Conservation (phyloP, 1,284 basidiomycete genomes). For the Ceratobasidium sp. region DNA sequence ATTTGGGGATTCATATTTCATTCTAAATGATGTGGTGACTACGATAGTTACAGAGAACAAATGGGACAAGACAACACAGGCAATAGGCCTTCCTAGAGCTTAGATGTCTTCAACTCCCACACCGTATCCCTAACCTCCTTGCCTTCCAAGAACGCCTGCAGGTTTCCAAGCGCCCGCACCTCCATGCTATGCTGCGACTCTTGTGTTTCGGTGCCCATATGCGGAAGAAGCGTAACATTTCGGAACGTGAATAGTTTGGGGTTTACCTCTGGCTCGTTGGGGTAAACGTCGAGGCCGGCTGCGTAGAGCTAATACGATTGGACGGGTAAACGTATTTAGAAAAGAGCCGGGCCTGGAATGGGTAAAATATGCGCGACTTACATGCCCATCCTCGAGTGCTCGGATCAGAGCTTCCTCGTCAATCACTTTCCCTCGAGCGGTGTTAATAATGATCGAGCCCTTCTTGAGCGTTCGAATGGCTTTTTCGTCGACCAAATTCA, state of each 20-base stretch:
- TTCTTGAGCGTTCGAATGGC: constrained; percentile 86
- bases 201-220: constrained; percentile 89
- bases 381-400: constrained; percentile 87
- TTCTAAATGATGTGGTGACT: no score
- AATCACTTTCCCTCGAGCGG: constrained; percentile 89
- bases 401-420: constrained; percentile 89
- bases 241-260: constrained; percentile 82
- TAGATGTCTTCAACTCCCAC: constrained; percentile 61
- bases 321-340: constrained; percentile 4
- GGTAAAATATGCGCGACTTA: constrained; percentile 58
- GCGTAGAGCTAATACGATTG: constrained; percentile 72
- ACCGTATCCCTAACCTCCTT: constrained; percentile 77
- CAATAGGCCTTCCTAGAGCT: no score
- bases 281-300: constrained; percentile 91
- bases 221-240: constrained; percentile 86
- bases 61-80: no score
- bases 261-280: constrained; percentile 89
- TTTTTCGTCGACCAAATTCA: constrained; percentile 79
- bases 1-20: no score
- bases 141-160: constrained; percentile 73
- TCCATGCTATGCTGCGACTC: constrained; percentile 89
- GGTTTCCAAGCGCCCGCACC: constrained; percentile 78
- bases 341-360: background rate
- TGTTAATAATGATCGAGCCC: constrained; percentile 87
- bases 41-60: no score